phyloP scores from a whole-genome alignment of 179 eudicot genomes.

The Beta lomatogona region DNA sequence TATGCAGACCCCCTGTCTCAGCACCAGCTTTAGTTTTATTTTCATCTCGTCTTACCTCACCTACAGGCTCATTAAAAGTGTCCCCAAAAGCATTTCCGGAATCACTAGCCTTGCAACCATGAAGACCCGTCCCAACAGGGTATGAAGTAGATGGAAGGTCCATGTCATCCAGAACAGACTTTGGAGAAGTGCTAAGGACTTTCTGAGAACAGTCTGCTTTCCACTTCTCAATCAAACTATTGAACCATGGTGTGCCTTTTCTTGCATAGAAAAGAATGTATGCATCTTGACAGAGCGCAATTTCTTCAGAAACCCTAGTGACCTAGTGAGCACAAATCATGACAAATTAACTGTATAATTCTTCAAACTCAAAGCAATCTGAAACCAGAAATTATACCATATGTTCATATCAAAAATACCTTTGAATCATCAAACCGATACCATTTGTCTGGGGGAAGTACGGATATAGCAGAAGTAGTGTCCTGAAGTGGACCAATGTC shows the following conservation, averaged over 20 bases:
- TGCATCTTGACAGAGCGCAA: conserved; percentile 71
- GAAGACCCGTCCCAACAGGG: conserved; percentile 11
- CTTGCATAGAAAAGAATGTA: conserved; percentile 84
- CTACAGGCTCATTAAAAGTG: conserved; percentile 7
- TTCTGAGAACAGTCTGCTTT: conserved; percentile 27
- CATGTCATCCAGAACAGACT: conserved; percentile 60
- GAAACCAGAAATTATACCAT: neutral
- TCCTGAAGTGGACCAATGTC: conserved; percentile 63
- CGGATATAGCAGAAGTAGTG: conserved; percentile 83
- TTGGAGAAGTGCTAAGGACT: conserved; percentile 58
- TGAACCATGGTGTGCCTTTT: conserved; percentile 84
- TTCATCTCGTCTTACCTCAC: conserved; percentile 7
- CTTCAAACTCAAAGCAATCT: neutral
- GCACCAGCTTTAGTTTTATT: neutral
- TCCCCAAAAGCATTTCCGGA: conserved; percentile 12
- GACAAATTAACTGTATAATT: neutral
- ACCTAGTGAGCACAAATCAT: conserved; percentile 42
- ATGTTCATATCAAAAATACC: conserved; percentile 37
- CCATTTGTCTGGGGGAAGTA: conserved; percentile 62
- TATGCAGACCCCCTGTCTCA: conserved; percentile 3
- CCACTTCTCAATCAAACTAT: conserved; percentile 49
- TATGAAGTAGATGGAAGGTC: conserved; percentile 29
- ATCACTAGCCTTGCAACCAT: conserved; percentile 25
- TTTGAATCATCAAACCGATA: conserved; percentile 72
- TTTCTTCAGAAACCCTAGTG: conserved; percentile 49